Percentiles rank a stretch among this genome's conserved stretches.
Evolutionary conservation across 2,329 filamentous ascomycete species (phyloP).

Genomic region (Nemania bipapillata): DNA sequence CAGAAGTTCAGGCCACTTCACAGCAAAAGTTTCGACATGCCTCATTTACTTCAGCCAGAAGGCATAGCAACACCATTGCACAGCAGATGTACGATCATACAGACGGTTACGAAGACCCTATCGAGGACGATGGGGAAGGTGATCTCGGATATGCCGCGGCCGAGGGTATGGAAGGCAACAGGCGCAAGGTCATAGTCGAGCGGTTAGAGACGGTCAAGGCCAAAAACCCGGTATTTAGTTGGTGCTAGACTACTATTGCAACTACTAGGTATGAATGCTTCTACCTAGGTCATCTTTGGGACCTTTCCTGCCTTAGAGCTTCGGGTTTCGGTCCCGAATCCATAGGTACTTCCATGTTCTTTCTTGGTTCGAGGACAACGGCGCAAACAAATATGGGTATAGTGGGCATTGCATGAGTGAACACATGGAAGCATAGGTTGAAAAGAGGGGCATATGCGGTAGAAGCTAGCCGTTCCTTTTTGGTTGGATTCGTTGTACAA

Average conservation of each 20-base stretch:
- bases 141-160: constrained; percentile 95
- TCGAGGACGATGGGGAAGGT: constrained; percentile 78
- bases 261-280: background rate
- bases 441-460: constrained; percentile 16
- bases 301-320: background rate
- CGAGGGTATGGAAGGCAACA: constrained; percentile 89
- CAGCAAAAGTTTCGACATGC: constrained; percentile 64
- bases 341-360: constrained; percentile 12
- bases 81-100: constrained; percentile 61
- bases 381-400: constrained; percentile 27
- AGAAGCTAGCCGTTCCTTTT: constrained; percentile 1
- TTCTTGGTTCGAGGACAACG: constrained; percentile 21
- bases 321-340: background rate
- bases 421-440: constrained; percentile 23
- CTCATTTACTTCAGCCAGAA: constrained; percentile 64
- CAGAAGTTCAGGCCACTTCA: constrained; percentile 58
- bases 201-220: constrained; percentile 94
- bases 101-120: constrained; percentile 45
- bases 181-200: constrained; percentile 96
- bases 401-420: constrained; percentile 26
- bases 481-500: constrained; percentile 20
- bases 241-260: constrained; percentile 72
- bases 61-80: constrained; percentile 63
- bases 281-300: background rate
- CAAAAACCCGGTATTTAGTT: constrained; percentile 94